A percentile compares a stretch with the other conserved stretches of the same genome.
Evolutionary conservation across 1,139 yeast genomes (phyloP).

Genomic region (Geotrichum histeridarum): DNA sequence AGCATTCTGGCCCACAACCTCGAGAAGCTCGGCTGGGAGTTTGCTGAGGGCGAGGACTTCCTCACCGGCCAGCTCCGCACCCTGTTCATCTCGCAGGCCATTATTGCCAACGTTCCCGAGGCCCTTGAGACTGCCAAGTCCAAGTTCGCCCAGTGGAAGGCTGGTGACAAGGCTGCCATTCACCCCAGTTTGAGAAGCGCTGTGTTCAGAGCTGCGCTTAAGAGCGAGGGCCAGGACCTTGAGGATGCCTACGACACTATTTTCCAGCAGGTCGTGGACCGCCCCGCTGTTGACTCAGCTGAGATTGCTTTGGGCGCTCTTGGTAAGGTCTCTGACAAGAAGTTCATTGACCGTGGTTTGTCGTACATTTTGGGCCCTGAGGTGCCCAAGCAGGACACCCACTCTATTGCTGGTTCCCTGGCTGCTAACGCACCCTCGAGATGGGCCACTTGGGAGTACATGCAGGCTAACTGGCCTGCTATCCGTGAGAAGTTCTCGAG

Average conservation of each 20-base stretch:
- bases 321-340: constrained; percentile 47
- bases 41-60: constrained; percentile 40
- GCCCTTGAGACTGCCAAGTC: constrained; percentile 46
- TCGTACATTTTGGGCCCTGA: constrained; percentile 40
- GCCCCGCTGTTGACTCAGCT: constrained; percentile 60
- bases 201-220: constrained; percentile 50
- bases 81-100: constrained; percentile 49
- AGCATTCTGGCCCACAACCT: constrained; percentile 45
- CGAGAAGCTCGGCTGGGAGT: constrained; percentile 40
- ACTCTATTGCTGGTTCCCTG: constrained; percentile 53
- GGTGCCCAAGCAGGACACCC: constrained; percentile 69
- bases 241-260: constrained; percentile 47
- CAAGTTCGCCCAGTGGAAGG: constrained; percentile 41
- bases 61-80: constrained; percentile 50
- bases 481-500: constrained; percentile 48
- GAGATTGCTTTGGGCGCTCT: constrained; percentile 61
- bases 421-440: constrained; percentile 50
- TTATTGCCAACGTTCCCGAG: constrained; percentile 46
- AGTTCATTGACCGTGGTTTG: constrained; percentile 41
- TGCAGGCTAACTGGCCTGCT: constrained; percentile 50
- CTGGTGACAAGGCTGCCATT: constrained; percentile 38
- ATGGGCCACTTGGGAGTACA: constrained; percentile 50
- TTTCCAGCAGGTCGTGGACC: constrained; percentile 47
- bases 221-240: constrained; percentile 38
- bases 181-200: constrained; percentile 57